These are phyloP conservation scores for Psilocybe sp. DNA, from an alignment of 768 basidiomycete genomes.

Conservation along the genomic window DNA sequence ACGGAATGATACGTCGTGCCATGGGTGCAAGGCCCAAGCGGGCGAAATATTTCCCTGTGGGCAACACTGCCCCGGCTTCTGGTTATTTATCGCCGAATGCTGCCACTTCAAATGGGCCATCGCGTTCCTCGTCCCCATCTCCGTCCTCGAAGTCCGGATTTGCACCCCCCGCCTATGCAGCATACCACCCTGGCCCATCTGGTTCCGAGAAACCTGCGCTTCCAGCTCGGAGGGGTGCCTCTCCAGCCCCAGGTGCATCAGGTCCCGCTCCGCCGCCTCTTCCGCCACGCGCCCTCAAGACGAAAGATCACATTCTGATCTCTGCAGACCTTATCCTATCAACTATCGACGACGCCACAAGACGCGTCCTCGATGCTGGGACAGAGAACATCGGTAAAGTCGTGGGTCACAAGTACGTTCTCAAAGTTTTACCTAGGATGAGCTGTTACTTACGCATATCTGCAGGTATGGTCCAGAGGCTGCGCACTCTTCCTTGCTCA, in stretches of 20 bases:
- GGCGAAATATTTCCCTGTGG: slow-evolving; percentile 13
- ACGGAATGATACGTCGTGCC: slow-evolving; percentile 55
- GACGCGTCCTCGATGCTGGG: slow-evolving; percentile 49
- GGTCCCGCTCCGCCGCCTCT: slow-evolving; percentile 17
- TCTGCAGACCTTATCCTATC: slow-evolving; percentile 67
- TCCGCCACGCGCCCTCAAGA: slow-evolving; percentile 30
- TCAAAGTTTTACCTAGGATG: neutral
- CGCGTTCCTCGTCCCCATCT: slow-evolving; percentile 19
- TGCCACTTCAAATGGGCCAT: slow-evolving; percentile 5
- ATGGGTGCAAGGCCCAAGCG: slow-evolving; percentile 45
- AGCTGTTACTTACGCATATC: neutral
- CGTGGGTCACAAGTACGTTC: slow-evolving; percentile 53
- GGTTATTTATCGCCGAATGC: slow-evolving; percentile 1
- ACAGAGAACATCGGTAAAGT: slow-evolving; percentile 45
- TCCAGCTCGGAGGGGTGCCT: slow-evolving; percentile 28
- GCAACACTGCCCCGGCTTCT: neutral
- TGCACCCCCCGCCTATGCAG: slow-evolving; percentile 15
- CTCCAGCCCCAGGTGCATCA: slow-evolving; percentile 25
- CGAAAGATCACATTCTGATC: slow-evolving; percentile 48
- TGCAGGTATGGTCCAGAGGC: slow-evolving; percentile 62
- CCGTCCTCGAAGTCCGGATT: slow-evolving; percentile 7
- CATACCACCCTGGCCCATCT: neutral
- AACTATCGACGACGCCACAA: slow-evolving; percentile 58
- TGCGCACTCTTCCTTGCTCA: slow-evolving; percentile 52
- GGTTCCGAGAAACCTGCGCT: slow-evolving; percentile 25